Evolutionary conservation across 768 basidiomycete species (phyloP), one percentile per base, ranked within the genome.

Genomic region (Suillus lakei): DNA sequence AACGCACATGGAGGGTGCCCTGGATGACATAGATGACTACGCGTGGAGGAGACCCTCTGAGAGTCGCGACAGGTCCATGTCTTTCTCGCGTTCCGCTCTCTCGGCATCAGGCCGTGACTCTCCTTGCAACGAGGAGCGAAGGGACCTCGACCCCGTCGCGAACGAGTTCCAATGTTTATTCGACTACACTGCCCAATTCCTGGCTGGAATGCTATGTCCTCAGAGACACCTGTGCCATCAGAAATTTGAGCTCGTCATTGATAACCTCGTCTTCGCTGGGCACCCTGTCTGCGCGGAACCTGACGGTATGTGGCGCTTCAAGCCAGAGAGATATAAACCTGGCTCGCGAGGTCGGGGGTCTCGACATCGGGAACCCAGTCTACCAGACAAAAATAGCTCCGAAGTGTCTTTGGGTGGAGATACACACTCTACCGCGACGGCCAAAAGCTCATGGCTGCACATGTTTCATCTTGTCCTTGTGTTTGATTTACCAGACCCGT

Each of bases 191-290:
- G 81, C 91, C 7, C 90, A 92, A 65, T 92, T 95, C 72, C 83
- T 99, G 36, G 92, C 93, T 30, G 85, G 85, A 51, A 80, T 97
- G 68, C 83, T 99, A 3, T 92, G 91, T 65, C 96, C 97, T 0
- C 84, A 88, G 53, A 79, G 82, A 36, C 83, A 88, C 16, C 87
- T 96, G 76, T 98, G 95, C 71, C 95, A 99, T 77, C 93, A 95
- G 76, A 94, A 94, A 72, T 98, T 98, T 73, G 95, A 97, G 74
- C 85, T 99, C 36, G 78, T 93, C 46, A 91, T 98, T 30, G 96
- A 99, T 73, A 91, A 96, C 70, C 83, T 99, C 30, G 93, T 89
- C 6, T 99, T 98, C 75, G 84, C 98, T 51, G 98, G 98, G 0
- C 96, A 99, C 75, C 98, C 97, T 2, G 95, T 98, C 3, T 92